Evolutionary conservation across 1,139 yeast genomes (phyloP), one percentile per base, ranked within the genome.

Genomic region (Candida neerlandica): DNA sequence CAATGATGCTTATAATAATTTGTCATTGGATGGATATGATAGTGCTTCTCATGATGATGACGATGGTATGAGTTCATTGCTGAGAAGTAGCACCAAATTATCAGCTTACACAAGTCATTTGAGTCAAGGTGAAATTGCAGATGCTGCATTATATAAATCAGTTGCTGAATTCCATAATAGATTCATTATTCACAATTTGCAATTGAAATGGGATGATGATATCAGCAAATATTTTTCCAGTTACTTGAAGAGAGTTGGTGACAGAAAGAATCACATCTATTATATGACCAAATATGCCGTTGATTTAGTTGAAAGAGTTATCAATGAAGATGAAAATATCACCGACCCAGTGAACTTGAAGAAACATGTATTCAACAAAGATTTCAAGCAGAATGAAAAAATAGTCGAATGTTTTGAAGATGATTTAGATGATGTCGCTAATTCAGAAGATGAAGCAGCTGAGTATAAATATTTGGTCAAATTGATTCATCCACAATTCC

Each of bases 201-300:
- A 84, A 58, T 64, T 91, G 60, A 86, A 84, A 56, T 91, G 97
- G 97, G 85, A 87, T 62, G 86, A 87, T 53, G 64, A 71, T 6
- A 74, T 86, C 11, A 74, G 96, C 47, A 82, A 88, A 56, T 75
- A 81, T 33, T 71, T 90, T 48, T 74, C 80, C 56, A 77, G 81
- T 38, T 89, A 89, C 59, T 64, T 86, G 35, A 86, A 85, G 52
- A 75, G 81, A 46, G 75, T 85, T 9, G 77, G 80, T 19, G 81
- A 84, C 41, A 70, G 87, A 35, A 76, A 76, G 46, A 80, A 86
- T 3, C 74, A 80, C 45, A 71, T 76, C 1, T 88, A 85, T 63
- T 85, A 82, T 54, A 70, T 86, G 75, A 80, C 90, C 14, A 82
- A 86, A 51, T 81, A 80, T 53, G 96, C 96, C 0, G 83, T 89